Base-by-base conservation (phyloP, 345 rosid species). In the Orychophragmus violaceus region DNA sequence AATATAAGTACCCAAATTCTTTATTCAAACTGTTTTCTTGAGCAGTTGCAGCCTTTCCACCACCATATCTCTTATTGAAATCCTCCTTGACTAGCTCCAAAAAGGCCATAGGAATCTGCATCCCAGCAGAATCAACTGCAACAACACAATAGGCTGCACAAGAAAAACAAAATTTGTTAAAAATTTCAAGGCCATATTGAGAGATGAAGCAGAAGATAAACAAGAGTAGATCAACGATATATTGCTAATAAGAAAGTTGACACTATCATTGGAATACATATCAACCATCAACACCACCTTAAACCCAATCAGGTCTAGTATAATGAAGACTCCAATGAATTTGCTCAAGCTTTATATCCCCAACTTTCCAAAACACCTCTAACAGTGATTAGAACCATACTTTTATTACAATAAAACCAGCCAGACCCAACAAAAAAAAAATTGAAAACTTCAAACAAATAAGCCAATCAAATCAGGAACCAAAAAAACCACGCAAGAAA, bases 51-150 rank as follows among this genome's bases (percentile, higher is more conserved):
- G 97, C 97, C 72, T 87, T 95, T 32, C 97, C 93, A 64, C 91
- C 96, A 28, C 90, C 87, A 71, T 95, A 87, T 85, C 86, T 85
- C 70, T 81, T 86, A 79, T 72, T 84, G 64, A 94, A 90, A 68
- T 95, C 97, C 36, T 95, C 96, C 87, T 87, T 89, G 49, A 95
- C 80, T 74, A 91, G 84, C 65, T 95, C 97, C 71, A 95, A 63
- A 70, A 81, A 87, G 17, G 90, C 99, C 80, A 95, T 95, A 37
- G 99, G 93, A 75, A 89, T 71, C 81, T 88, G 84, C 42, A 93
- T 85, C 41, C 95, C 96, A 32, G 88, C 96, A 61, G 97, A 77
- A 76, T 91, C 97, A 69, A 78, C 82, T 1, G 99, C 97, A 66
- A 94, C 99, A 55, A 94, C 95, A 41, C 97, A 94, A 67, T 85